These are phyloP conservation scores for Panicum hallii DNA, from an alignment of 202 grass and related monocot species.

Conservation along the genomic window DNA sequence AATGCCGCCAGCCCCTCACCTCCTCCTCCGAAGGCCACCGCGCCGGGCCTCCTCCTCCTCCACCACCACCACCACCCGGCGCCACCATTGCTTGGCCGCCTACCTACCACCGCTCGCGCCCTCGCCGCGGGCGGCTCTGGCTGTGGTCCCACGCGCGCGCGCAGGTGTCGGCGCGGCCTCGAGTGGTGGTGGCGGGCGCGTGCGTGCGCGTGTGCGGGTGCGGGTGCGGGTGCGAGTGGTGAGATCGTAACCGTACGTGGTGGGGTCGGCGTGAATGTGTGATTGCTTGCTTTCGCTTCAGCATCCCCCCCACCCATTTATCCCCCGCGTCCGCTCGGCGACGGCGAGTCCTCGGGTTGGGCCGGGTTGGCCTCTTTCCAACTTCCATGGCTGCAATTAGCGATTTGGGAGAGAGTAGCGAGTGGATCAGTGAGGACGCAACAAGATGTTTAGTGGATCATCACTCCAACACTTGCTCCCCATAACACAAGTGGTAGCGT, in stretches of 20 bases:
- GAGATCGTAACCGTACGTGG: neutral
- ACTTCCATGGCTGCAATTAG: too few relatives aligned
- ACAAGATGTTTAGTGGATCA: too few relatives aligned
- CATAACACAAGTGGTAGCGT: too few relatives aligned
- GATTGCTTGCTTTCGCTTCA: neutral
- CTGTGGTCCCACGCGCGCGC: neutral
- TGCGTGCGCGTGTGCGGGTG: neutral
- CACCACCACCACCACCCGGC: constrained; percentile 46
- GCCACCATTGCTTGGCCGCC: constrained; percentile 48
- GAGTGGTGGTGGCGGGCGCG: neutral
- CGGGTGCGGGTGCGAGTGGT: neutral
- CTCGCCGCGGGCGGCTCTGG: neutral
- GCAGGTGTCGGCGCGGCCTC: neutral
- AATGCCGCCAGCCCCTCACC: constrained; percentile 56
- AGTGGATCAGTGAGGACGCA: too few relatives aligned
- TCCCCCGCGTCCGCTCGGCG: neutral
- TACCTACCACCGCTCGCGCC: neutral
- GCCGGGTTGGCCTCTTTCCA: too few relatives aligned
- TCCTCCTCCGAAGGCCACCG: constrained; percentile 67
- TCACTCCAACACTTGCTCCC: too few relatives aligned
- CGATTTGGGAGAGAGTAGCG: too few relatives aligned
- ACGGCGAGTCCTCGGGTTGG: too few relatives aligned
- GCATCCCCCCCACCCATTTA: neutral
- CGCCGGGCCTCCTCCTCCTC: constrained; percentile 6
- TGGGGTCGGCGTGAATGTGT: neutral